phyloP scores from a whole-genome alignment of 495 filamentous ascomycete species.

The Thermothielavioides terrestris region DNA sequence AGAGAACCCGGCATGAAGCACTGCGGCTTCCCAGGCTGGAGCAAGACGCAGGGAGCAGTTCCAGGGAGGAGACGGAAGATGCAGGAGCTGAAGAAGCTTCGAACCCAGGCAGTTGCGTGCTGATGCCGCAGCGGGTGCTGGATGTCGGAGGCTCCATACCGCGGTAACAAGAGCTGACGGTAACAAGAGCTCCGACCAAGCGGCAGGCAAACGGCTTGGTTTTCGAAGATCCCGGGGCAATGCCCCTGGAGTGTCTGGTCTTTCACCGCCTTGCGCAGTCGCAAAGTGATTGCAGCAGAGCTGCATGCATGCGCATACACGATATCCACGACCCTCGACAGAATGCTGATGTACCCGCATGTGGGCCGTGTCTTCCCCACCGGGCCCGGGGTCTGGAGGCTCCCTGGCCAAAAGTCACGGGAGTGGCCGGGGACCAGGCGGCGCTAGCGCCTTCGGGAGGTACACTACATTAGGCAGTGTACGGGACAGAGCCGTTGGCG shows the following conservation, averaged over 20 bases:
- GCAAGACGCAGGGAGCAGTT: neutral
- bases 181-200: too few relatives aligned
- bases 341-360: constrained; percentile 1
- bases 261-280: constrained; percentile 13
- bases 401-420: neutral
- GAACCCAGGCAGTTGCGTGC: neutral
- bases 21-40: constrained; percentile 4
- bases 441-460: neutral
- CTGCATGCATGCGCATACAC: constrained; percentile 10
- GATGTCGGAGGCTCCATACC: too few relatives aligned
- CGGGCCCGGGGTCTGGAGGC: constrained; percentile 4
- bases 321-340: constrained; percentile 4
- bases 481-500: neutral
- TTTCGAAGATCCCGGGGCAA: neutral
- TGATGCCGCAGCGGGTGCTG: neutral
- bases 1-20: neutral
- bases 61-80: neutral
- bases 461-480: too few relatives aligned
- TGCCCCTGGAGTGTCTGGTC: neutral
- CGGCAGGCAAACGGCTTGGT: constrained; percentile 8
- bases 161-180: too few relatives aligned
- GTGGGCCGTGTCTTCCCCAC: neutral
- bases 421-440: constrained; percentile 3
- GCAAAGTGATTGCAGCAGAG: constrained; percentile 10
- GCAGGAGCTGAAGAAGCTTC: neutral